Conservation (phyloP, 176 grass and related monocot genomes). For the Dactylis glomerata region DNA sequence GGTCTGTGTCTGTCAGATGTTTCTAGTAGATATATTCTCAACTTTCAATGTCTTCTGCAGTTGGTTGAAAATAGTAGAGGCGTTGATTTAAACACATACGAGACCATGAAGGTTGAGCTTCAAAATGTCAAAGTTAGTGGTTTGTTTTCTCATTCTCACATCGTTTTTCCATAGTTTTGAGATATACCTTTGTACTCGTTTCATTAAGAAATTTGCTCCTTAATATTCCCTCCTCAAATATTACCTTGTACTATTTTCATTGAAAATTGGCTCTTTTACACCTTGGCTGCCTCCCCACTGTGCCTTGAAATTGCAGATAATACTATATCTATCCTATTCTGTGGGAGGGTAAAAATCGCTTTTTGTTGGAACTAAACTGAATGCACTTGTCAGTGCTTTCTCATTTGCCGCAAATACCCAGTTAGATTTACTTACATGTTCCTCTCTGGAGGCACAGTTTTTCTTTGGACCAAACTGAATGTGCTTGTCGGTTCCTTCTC, state of each 20-base stretch:
- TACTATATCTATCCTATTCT: background rate
- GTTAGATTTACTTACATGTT: background rate
- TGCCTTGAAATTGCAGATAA: background rate
- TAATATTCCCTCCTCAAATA: background rate
- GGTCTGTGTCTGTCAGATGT: too few species aligned
- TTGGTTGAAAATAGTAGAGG: constrained; percentile 74
- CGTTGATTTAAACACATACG: constrained; percentile 72
- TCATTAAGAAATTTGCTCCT: background rate
- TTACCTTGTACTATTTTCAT: background rate
- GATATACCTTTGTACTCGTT: background rate
- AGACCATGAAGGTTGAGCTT: constrained; percentile 75
- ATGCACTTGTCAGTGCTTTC: background rate
- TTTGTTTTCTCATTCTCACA: constrained; percentile 3
- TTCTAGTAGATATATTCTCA: background rate
- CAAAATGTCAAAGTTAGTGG: constrained; percentile 68
- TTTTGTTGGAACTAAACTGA: background rate
- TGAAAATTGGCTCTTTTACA: background rate
- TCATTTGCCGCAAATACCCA: background rate
- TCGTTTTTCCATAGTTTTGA: background rate
- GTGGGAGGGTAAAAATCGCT: background rate
- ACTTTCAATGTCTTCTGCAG: constrained; percentile 43
- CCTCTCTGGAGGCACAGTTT: background rate
- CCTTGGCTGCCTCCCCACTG: background rate
- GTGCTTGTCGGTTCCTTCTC: too few species aligned
- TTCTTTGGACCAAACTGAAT: background rate